Evolutionary conservation across 768 basidiomycete genomes (phyloP).

Genomic region (Pisolithus sp.): DNA sequence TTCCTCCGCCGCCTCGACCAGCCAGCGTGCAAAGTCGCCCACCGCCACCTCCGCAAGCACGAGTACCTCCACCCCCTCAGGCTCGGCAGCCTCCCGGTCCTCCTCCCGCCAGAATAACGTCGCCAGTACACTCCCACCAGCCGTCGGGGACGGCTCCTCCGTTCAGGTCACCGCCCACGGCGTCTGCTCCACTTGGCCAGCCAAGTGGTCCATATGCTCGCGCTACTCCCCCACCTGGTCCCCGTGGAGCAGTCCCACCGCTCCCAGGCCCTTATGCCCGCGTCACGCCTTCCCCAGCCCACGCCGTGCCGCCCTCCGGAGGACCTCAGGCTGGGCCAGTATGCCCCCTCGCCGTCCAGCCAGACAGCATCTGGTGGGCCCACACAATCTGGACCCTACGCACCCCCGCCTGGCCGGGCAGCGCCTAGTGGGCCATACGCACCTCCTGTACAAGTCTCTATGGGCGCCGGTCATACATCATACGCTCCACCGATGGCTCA

Average conservation of each 20-base stretch:
- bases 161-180: conserved; percentile 24
- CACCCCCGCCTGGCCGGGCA: conserved; percentile 11
- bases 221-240: conserved; percentile 37
- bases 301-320: conserved; percentile 17
- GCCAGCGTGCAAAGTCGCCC: conserved; percentile 36
- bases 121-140: conserved; percentile 38
- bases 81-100: conserved; percentile 26
- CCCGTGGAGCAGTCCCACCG: conserved; percentile 23
- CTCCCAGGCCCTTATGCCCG: conserved; percentile 31
- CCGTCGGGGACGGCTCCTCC: conserved; percentile 29
- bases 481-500: conserved; percentile 24
- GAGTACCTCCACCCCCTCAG: conserved; percentile 32
- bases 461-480: conserved; percentile 7
- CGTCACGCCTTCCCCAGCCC: conserved; percentile 37
- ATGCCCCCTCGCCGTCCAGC: conserved; percentile 14
- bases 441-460: conserved; percentile 16
- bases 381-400: conserved; percentile 21
- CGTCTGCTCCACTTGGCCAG: conserved; percentile 23
- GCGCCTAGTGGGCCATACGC: conserved; percentile 19
- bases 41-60: conserved; percentile 34
- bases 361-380: conserved; percentile 11
- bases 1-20: conserved; percentile 52
- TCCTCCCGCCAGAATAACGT: conserved; percentile 41
- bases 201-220: conserved; percentile 31
- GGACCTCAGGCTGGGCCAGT: conserved; percentile 24